Evolutionary conservation across 768 basidiomycete genomes (phyloP).

Genomic region (Tremella yokohamensis): DNA sequence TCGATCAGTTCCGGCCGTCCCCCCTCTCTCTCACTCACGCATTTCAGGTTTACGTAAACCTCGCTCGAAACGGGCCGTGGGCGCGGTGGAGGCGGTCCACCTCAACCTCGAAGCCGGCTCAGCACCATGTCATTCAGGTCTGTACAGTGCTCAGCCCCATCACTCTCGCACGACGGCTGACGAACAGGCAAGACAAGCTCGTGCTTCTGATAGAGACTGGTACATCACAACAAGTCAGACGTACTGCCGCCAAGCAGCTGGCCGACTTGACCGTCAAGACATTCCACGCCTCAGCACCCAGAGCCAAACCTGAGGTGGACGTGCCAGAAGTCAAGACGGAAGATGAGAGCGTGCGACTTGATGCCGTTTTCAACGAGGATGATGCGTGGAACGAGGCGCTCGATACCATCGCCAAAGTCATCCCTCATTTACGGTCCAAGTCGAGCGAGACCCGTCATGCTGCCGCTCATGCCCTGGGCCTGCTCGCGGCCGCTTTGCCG

Average conservation of each 20-base stretch:
- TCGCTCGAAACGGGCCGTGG: background rate
- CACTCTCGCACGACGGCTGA: background rate
- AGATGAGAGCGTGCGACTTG: slow-evolving; percentile 10
- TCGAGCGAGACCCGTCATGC: slow-evolving; percentile 88
- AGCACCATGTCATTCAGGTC: slow-evolving; percentile 7
- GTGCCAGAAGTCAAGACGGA: background rate
- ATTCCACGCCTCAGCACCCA: slow-evolving; percentile 55
- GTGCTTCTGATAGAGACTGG: slow-evolving; percentile 92
- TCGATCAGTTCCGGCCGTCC: too few relatives aligned
- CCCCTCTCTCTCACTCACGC: too few relatives aligned
- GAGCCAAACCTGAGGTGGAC: slow-evolving; percentile 5
- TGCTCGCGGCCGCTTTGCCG: slow-evolving; percentile 79
- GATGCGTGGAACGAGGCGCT: slow-evolving; percentile 84
- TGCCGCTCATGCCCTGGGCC: slow-evolving; percentile 79
- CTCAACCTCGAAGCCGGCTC: background rate
- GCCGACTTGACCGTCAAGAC: slow-evolving; percentile 85
- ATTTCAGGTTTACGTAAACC: too few relatives aligned
- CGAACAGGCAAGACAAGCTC: slow-evolving; percentile 87
- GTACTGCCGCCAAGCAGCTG: slow-evolving; percentile 94
- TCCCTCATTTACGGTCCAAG: slow-evolving; percentile 86
- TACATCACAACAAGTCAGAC: slow-evolving; percentile 79
- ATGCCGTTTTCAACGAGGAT: slow-evolving; percentile 33
- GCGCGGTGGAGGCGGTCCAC: slow-evolving; percentile 14
- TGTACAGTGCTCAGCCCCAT: slow-evolving; percentile 2
- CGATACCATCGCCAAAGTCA: slow-evolving; percentile 75